Evolutionary conservation across 768 basidiomycete species (phyloP), one percentile per base, ranked within the genome.

Genomic region (Jaapia argillacea): DNA sequence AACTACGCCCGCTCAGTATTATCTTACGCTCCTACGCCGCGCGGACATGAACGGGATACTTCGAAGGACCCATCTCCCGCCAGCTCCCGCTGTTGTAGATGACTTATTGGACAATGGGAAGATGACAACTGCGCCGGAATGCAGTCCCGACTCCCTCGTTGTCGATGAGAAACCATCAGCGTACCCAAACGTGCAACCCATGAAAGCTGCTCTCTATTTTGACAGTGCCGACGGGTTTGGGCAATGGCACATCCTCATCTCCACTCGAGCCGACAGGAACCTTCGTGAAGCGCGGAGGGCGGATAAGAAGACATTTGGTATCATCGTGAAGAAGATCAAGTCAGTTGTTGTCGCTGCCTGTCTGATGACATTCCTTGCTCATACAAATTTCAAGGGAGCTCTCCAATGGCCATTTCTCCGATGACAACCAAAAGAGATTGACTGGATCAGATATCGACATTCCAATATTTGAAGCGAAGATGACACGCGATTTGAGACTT

Each of bases 271-370:
- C 0, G 67, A 71, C 41, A 58, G 58, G 13, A 66, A 75, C 45
- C 54, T 83, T 3, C 68, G 74, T 4, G 68, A 74, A 28, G 51
- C 68, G 12, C 67, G 67, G 0, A 64, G 65, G 40, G 65, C 64
- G 21, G 70, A 79, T 46, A 50, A 38, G 14, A 70, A 70, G 31
- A 59, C 59, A 27, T 80, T 79, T 49, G 52, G 51, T 12, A 76
- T 79, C 36, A 68, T 77, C 22, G 51, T 81, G 28, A 84, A 81
- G 60, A 85, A 85, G 55, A 81, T 85, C 54, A 75, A 68, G 84
- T 80, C 40, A 22, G 68, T 52, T 25, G 27, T 21, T 12, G 21
- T 24, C 24, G 14, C 4, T 4, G 26, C n/a, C n/a, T n/a, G 12
- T 25, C 31, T 44, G 21, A 24, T n/a, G 12, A 10, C 18, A 5